These are phyloP conservation scores for Fonsecaea nubica DNA, from an alignment of 2,329 filamentous ascomycete species.

Conservation along the genomic window DNA sequence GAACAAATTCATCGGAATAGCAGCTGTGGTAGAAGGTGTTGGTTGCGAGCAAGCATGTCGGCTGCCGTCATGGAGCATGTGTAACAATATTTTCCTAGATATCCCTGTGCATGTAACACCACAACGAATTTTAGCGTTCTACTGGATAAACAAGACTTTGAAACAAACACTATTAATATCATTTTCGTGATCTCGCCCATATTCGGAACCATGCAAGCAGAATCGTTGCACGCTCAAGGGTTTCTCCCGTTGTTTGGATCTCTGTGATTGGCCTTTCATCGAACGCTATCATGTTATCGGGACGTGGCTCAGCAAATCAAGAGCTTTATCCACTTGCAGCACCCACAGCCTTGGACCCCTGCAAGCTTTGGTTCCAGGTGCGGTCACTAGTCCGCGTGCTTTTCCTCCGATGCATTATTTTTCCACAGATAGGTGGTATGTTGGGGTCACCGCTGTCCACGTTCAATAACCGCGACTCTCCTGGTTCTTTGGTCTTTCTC, in stretches of 20 bases:
- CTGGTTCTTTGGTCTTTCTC: neutral
- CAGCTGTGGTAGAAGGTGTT: neutral
- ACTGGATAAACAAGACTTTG: neutral
- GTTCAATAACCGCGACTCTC: neutral
- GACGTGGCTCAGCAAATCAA: neutral
- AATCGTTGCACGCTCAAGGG: neutral
- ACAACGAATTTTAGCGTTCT: slow-evolving; percentile 7
- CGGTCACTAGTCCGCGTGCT: slow-evolving; percentile 30
- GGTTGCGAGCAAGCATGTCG: neutral
- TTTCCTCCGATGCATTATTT: slow-evolving; percentile 9
- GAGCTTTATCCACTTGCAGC: neutral
- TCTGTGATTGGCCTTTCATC: neutral
- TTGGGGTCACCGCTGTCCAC: slow-evolving; percentile 8
- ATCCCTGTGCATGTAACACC: slow-evolving; percentile 15
- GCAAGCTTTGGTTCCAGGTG: slow-evolving; percentile 10
- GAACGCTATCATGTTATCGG: slow-evolving; percentile 19
- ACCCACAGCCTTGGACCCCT: neutral
- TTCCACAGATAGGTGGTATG: slow-evolving; percentile 7
- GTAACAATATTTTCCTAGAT: slow-evolving; percentile 16
- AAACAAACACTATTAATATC: neutral
- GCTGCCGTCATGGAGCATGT: neutral
- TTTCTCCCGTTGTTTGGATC: neutral
- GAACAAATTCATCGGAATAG: neutral
- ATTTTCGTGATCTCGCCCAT: neutral
- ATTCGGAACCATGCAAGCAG: too few species aligned